phyloP scores from a whole-genome alignment of 1,284 basidiomycete species.

The Puccinia brachypodii region DNA sequence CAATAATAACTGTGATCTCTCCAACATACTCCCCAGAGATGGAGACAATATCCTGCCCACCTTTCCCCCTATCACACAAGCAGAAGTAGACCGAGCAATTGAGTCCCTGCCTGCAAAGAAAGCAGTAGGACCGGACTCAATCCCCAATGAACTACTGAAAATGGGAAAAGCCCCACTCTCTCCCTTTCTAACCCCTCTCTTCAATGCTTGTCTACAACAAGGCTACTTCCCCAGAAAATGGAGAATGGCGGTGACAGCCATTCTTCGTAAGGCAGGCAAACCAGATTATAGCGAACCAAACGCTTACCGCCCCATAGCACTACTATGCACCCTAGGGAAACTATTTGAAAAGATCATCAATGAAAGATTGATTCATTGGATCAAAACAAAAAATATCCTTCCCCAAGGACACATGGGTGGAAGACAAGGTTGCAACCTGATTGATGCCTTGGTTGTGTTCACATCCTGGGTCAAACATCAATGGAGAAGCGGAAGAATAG shows the following conservation, averaged over 20 bases:
- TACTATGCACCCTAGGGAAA: background rate
- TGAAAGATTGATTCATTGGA: background rate
- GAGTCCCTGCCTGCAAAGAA: background rate
- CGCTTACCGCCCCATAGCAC: background rate
- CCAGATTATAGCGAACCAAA: background rate
- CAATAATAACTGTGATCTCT: background rate
- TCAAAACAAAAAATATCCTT: background rate
- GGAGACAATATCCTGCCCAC: background rate
- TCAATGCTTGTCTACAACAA: background rate
- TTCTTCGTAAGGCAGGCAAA: constrained; percentile 6
- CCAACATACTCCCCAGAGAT: background rate
- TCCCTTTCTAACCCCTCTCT: background rate
- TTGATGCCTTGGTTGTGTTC: background rate
- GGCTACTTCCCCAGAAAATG: background rate
- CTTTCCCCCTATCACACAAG: background rate
- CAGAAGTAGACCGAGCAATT: background rate
- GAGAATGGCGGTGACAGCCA: background rate
- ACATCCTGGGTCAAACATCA: background rate
- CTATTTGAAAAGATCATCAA: background rate
- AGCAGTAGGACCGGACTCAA: background rate
- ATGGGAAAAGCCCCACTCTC: background rate
- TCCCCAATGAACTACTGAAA: background rate
- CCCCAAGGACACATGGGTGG: background rate
- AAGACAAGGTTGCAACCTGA: too few relatives aligned
- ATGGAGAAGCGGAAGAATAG: background rate